phyloP scores from a whole-genome alignment of 371 early-diverging fungal genomes.

The Apophysomyces trapeziformis region DNA sequence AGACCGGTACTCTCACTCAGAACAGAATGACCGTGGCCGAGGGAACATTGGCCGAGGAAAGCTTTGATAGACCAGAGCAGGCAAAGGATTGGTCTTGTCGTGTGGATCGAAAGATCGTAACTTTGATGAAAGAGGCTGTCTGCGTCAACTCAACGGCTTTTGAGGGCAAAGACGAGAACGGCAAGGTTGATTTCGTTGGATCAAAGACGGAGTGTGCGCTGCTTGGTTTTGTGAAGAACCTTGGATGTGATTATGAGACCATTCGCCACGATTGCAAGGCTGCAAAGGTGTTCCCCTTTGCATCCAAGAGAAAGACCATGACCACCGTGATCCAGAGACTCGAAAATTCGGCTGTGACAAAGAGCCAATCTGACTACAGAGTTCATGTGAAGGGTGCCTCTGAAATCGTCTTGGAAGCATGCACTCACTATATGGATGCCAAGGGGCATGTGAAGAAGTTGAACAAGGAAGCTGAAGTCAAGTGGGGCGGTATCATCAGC shows the following conservation, averaged over 20 bases:
- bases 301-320: conserved; percentile 87
- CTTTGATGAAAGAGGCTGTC: conserved; percentile 65
- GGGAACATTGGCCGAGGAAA: conserved; percentile 57
- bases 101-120: conserved; percentile 33
- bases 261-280: conserved; percentile 63
- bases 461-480: conserved; percentile 46
- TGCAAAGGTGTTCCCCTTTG: conserved; percentile 75
- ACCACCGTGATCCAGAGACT: conserved; percentile 58
- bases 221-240: conserved; percentile 68
- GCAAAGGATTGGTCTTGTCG: conserved; percentile 36
- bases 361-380: conserved; percentile 53
- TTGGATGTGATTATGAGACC: conserved; percentile 66
- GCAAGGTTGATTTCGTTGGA: conserved; percentile 78
- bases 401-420: conserved; percentile 75
- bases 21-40: conserved; percentile 95
- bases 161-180: conserved; percentile 80
- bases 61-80: conserved; percentile 39
- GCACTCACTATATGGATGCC: conserved; percentile 61
- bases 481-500: conserved; percentile 66
- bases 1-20: conserved; percentile 96
- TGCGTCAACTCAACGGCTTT: conserved; percentile 91
- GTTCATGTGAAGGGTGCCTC: conserved; percentile 84
- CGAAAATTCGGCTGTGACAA: conserved; percentile 38
- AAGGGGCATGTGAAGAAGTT: conserved; percentile 60
- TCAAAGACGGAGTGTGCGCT: conserved; percentile 95